Conservation (phyloP, 2,329 filamentous ascomycete species). For the Xylaria sp. region DNA sequence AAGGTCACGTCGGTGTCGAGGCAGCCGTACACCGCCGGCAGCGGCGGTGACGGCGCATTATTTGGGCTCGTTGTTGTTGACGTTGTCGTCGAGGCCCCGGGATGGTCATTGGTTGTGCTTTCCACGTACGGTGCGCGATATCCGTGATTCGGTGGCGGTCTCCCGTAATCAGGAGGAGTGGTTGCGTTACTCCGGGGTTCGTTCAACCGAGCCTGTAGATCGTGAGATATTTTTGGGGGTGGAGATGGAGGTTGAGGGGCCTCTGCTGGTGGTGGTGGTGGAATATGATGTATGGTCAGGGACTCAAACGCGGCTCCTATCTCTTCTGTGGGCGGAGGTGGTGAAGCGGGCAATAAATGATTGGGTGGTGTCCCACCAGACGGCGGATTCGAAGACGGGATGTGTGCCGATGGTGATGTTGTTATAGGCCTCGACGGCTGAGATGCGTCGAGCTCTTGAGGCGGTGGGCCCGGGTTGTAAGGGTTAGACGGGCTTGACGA, state of each 20-base stretch:
- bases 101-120: background rate
- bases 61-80: too few species aligned
- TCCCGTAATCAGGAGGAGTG: background rate
- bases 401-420: background rate
- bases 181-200: background rate
- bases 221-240: background rate
- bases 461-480: background rate
- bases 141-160: background rate
- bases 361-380: background rate
- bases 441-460: background rate
- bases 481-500: background rate
- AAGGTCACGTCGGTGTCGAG: conserved; percentile 33
- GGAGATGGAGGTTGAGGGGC: background rate
- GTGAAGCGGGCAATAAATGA: background rate
- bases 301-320: conserved; percentile 7
- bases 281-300: conserved; percentile 3
- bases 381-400: background rate
- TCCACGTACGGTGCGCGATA: background rate
- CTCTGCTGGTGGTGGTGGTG: background rate
- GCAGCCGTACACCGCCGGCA: conserved; percentile 35
- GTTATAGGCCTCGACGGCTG: background rate
- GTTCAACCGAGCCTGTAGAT: background rate
- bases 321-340: background rate
- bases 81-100: background rate
- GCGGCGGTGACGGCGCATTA: conserved; percentile 11